phyloP scores from a whole-genome alignment of 352 stramenopile species.

The Phytophthora europaea region DNA sequence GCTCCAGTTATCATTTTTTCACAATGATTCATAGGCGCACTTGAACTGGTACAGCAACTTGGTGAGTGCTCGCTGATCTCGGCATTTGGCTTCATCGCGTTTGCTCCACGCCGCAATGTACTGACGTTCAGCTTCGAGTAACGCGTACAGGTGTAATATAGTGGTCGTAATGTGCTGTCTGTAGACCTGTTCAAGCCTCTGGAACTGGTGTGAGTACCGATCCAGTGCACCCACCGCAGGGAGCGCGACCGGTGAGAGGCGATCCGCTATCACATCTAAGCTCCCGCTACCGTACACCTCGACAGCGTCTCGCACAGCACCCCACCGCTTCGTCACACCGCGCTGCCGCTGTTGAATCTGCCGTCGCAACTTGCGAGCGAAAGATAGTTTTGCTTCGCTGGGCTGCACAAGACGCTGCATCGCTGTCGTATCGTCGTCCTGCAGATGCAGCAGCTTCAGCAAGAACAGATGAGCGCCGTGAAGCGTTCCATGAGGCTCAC shows the following conservation, averaged over 20 bases:
- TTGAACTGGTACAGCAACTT: constrained; percentile 61
- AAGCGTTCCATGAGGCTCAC: constrained; percentile 34
- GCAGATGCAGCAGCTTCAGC: constrained; percentile 32
- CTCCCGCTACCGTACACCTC: neutral
- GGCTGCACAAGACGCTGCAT: constrained; percentile 28
- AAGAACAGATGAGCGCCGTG: constrained; percentile 40
- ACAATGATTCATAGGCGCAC: constrained; percentile 26
- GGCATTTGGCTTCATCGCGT: constrained; percentile 37
- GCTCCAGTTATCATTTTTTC: neutral
- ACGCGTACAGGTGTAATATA: constrained; percentile 55
- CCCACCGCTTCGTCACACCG: constrained; percentile 10
- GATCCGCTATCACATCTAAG: neutral
- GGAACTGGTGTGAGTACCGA: constrained; percentile 38
- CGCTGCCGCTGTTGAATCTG: constrained; percentile 23
- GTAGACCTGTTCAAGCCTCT: constrained; percentile 41
- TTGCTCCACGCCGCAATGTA: constrained; percentile 49
- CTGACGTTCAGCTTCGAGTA: constrained; percentile 58
- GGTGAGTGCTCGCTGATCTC: constrained; percentile 41
- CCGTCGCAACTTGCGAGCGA: constrained; percentile 22
- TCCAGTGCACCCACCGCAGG: constrained; percentile 18
- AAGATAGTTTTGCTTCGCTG: constrained; percentile 37
- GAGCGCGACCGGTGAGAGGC: constrained; percentile 1
- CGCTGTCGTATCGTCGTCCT: constrained; percentile 13
- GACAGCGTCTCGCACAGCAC: constrained; percentile 9
- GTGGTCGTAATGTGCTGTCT: constrained; percentile 40